Conservation (phyloP, 2,329 filamentous ascomycete genomes). For the Pezicula carpinea region DNA sequence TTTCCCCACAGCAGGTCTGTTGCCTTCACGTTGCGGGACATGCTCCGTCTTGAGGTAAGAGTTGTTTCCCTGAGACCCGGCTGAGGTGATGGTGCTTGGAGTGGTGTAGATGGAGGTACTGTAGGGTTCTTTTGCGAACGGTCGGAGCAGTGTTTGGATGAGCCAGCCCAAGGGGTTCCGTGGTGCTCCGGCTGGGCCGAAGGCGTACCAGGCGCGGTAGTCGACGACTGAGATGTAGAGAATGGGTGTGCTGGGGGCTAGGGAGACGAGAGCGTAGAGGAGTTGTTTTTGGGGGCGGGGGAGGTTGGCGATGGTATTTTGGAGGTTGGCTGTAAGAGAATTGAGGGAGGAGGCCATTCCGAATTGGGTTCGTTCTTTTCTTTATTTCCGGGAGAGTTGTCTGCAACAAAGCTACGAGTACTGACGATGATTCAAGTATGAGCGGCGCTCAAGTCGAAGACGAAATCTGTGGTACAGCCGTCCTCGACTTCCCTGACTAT, state of each 20-base stretch:
- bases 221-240: slow-evolving; percentile 17
- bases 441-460: too few species aligned
- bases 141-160: slow-evolving; percentile 15
- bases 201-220: slow-evolving; percentile 31
- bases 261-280: too few species aligned
- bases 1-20: not conserved
- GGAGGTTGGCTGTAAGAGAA: too few species aligned
- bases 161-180: slow-evolving; percentile 33
- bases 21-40: not conserved
- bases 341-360: too few species aligned
- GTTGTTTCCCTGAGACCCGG: not conserved
- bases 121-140: not conserved
- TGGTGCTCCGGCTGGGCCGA: slow-evolving; percentile 32
- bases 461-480: too few species aligned
- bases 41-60: slow-evolving; percentile 1
- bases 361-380: too few species aligned
- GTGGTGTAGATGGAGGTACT: not conserved
- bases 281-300: too few species aligned
- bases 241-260: not conserved
- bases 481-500: too few species aligned
- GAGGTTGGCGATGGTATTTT: too few species aligned
- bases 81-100: not conserved
- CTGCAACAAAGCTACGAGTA: too few species aligned
- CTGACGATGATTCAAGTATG: too few species aligned
- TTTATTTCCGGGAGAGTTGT: too few species aligned